Evolutionary conservation across 768 basidiomycete genomes (phyloP).

Genomic region (Tylopilus sp.): DNA sequence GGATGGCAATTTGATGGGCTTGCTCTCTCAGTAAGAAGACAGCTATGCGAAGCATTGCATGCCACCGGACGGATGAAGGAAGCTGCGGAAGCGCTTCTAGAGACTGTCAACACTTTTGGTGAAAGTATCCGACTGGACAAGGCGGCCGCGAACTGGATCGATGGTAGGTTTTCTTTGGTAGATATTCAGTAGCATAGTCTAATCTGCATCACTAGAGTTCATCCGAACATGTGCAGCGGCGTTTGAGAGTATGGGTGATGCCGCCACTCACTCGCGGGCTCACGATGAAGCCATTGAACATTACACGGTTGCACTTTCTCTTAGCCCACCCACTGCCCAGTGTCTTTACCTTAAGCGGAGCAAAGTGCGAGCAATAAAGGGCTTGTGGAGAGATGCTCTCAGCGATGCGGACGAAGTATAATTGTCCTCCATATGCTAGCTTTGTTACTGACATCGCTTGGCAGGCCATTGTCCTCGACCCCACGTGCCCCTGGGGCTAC

Average conservation of each 20-base stretch:
- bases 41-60: conserved; percentile 12
- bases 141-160: conserved; percentile 1
- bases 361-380: conserved; percentile 3
- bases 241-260: conserved; percentile 13
- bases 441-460: background rate
- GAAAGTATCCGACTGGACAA: background rate
- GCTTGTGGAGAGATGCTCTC: conserved; percentile 15
- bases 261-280: background rate
- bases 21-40: conserved; percentile 2
- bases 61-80: conserved; percentile 11
- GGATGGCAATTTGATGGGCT: conserved; percentile 12
- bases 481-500: background rate
- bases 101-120: conserved; percentile 1
- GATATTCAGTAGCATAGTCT: background rate
- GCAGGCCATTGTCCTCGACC: background rate
- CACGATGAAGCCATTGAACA: conserved; percentile 14
- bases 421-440: background rate
- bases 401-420: conserved; percentile 13
- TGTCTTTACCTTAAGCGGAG: conserved; percentile 14
- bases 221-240: background rate
- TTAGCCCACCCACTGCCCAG: conserved; percentile 1
- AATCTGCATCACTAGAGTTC: conserved; percentile 4
- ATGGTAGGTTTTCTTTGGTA: background rate
- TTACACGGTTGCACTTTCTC: conserved; percentile 13
- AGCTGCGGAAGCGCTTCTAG: conserved; percentile 8